phyloP scores from a whole-genome alignment of 805 yeast species.

The Zygosaccharomyces siamensis region DNA sequence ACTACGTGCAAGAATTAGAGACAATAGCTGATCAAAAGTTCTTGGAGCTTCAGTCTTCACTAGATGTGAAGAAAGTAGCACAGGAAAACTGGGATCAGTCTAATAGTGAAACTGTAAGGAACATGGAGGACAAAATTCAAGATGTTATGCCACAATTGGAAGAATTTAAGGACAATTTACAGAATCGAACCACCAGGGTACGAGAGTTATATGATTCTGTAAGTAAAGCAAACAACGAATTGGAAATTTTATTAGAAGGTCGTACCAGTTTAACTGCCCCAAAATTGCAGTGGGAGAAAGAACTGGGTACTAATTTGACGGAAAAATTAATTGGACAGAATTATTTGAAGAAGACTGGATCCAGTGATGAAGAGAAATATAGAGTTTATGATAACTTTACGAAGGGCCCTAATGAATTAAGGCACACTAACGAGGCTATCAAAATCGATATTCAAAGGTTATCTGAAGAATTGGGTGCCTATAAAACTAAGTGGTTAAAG shows the following conservation, averaged over 20 bases:
- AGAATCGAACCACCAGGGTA: slow-evolving; percentile 21
- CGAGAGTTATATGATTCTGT: slow-evolving; percentile 26
- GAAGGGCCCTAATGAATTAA: slow-evolving; percentile 25
- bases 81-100: slow-evolving; percentile 25
- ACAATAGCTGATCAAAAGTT: slow-evolving; percentile 20
- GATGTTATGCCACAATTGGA: slow-evolving; percentile 17
- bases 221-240: slow-evolving; percentile 21
- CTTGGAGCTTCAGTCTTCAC: slow-evolving; percentile 23
- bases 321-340: slow-evolving; percentile 20
- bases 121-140: slow-evolving; percentile 13
- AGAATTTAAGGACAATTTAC: slow-evolving; percentile 10
- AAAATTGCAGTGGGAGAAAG: slow-evolving; percentile 28
- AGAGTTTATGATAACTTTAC: slow-evolving; percentile 28
- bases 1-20: slow-evolving; percentile 12
- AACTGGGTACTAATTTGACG: slow-evolving; percentile 23
- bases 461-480: slow-evolving; percentile 18
- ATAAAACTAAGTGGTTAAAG: slow-evolving; percentile 30
- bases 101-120: slow-evolving; percentile 15
- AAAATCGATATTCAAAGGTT: slow-evolving; percentile 24
- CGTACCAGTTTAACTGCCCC: slow-evolving; percentile 23
- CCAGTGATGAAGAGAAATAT: slow-evolving; percentile 14
- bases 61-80: slow-evolving; percentile 25
- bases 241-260: slow-evolving; percentile 22
- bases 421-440: slow-evolving; percentile 23
- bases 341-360: slow-evolving; percentile 16